phyloP scores from a whole-genome alignment of 768 basidiomycete species.

The Calocybe cyanea region DNA sequence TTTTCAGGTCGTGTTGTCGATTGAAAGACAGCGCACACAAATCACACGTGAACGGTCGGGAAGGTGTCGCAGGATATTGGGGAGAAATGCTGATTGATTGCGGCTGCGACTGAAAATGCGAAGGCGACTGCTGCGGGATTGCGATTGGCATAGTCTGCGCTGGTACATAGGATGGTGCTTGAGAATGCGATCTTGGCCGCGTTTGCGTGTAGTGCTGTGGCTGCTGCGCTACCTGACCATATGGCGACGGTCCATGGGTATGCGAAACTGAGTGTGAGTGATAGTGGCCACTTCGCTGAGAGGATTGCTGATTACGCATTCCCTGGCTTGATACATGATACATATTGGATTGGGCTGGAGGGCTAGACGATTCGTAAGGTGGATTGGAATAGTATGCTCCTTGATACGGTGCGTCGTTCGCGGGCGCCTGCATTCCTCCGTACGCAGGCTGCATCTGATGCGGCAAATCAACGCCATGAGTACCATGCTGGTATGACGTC shows the following conservation, averaged over 20 bases:
- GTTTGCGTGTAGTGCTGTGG: conserved; percentile 26
- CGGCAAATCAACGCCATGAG: conserved; percentile 17
- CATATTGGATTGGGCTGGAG: conserved; percentile 3
- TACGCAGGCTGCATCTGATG: conserved; percentile 22
- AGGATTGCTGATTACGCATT: conserved; percentile 26
- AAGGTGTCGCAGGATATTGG: conserved; percentile 56
- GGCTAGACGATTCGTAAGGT: conserved; percentile 16
- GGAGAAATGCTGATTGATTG: conserved; percentile 33
- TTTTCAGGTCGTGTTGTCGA: conserved; percentile 80
- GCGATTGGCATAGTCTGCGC: conserved; percentile 11
- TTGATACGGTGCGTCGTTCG: conserved; percentile 16
- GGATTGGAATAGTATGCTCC: conserved; percentile 19
- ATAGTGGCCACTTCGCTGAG: conserved; percentile 26
- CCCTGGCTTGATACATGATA: conserved; percentile 19
- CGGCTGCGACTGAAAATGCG: conserved; percentile 22
- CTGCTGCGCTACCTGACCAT: conserved; percentile 22
- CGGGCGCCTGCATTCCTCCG: conserved; percentile 7
- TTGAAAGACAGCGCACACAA: conserved; percentile 81
- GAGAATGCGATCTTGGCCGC: conserved; percentile 42
- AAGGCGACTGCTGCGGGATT: conserved; percentile 16
- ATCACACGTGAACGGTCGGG: conserved; percentile 64
- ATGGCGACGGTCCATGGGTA: conserved; percentile 32
- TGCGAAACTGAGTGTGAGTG: conserved; percentile 33
- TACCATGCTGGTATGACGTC: conserved; percentile 19
- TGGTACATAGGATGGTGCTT: conserved; percentile 23